A percentile compares a stretch with the other conserved stretches of the same genome.
Conservation (phyloP, 129 eudicot genomes). For the Tagetes erecta region DNA sequence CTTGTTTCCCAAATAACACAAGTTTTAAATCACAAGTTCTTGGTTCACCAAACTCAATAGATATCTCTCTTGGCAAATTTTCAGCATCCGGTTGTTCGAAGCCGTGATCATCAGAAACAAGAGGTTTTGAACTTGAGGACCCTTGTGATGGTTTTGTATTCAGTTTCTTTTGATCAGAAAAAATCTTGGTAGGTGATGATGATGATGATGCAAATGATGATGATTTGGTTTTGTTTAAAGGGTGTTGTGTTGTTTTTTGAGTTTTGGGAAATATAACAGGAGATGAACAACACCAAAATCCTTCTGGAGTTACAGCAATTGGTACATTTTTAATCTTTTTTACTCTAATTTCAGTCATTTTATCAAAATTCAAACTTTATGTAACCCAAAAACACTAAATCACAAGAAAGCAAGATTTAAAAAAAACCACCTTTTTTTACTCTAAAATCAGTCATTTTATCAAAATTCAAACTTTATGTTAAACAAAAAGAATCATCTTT, state of each 20-base stretch:
- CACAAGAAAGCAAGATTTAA: too few species aligned
- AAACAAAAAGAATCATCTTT: not conserved
- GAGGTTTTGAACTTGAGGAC: constrained; percentile 37
- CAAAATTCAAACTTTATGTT: constrained; percentile 24
- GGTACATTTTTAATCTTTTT: constrained; percentile 80
- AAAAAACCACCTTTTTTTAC: constrained; percentile 27
- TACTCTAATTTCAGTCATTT: constrained; percentile 79
- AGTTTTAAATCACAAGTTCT: constrained; percentile 86
- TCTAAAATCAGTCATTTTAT: constrained; percentile 76
- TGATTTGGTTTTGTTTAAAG: constrained; percentile 54
- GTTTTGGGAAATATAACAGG: constrained; percentile 88
- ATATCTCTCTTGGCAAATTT: constrained; percentile 66
- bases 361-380: constrained; percentile 23
- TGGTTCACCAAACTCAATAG: constrained; percentile 91
- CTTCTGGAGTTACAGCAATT: constrained; percentile 96
- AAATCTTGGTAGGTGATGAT: constrained; percentile 32
- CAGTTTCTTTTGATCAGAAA: constrained; percentile 51
- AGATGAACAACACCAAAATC: constrained; percentile 99
- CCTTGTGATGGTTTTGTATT: constrained; percentile 47
- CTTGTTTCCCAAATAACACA: constrained; percentile 76
- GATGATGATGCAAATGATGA: constrained; percentile 16
- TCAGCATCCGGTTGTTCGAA: constrained; percentile 51
- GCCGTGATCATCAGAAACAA: constrained; percentile 39
- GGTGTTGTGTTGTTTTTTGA: constrained; percentile 44
- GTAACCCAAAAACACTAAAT: constrained; percentile 16